Percentiles rank a stretch among this genome's conserved stretches.
Evolutionary conservation across 2,329 filamentous ascomycete species (phyloP).

Genomic region (Didymella sp.): DNA sequence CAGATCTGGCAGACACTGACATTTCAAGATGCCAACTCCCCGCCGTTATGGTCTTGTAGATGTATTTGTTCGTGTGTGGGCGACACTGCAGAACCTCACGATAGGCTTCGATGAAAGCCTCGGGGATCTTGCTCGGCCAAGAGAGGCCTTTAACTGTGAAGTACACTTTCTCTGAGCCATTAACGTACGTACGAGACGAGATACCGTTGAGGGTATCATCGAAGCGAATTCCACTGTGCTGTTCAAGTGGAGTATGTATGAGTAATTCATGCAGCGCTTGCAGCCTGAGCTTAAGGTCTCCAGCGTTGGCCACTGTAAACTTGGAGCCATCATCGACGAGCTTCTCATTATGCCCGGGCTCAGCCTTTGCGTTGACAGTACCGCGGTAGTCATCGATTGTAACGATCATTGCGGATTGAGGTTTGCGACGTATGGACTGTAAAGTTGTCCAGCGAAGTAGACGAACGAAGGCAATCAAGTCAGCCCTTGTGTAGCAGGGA

Average conservation of each 20-base stretch:
- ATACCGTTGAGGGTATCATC: not conserved
- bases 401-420: constrained; percentile 3
- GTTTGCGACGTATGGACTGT: not conserved
- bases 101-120: constrained; percentile 30
- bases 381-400: constrained; percentile 10
- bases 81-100: constrained; percentile 21
- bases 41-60: constrained; percentile 16
- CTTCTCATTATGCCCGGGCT: not conserved
- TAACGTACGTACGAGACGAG: constrained; percentile 20
- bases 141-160: constrained; percentile 24
- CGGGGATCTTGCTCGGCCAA: constrained; percentile 29
- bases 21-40: not conserved
- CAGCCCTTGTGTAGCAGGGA: not conserved
- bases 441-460: not conserved
- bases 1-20: constrained; percentile 11
- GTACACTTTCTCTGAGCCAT: constrained; percentile 29
- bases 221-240: constrained; percentile 9
- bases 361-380: not conserved
- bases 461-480: not conserved
- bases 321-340: not conserved
- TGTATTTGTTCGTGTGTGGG: constrained; percentile 25
- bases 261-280: constrained; percentile 30
- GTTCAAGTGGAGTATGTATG: not conserved
- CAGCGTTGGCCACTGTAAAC: constrained; percentile 32
- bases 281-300: constrained; percentile 27